Percentiles rank a stretch among this genome's conserved stretches.
phyloP scores from a whole-genome alignment of 2,329 filamentous ascomycete genomes.

The Thelonectria olida region DNA sequence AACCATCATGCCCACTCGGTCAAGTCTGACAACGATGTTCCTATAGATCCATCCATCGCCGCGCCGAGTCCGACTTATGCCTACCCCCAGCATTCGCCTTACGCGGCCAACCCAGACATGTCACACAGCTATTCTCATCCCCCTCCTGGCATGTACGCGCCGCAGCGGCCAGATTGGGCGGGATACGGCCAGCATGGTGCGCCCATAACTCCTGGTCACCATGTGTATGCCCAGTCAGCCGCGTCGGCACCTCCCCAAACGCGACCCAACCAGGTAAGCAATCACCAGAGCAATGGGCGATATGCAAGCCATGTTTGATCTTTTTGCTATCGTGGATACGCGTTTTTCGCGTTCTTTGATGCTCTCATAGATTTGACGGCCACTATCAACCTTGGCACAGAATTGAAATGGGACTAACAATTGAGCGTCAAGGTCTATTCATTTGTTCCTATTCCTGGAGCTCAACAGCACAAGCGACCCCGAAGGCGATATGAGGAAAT shows the following conservation, averaged over 20 bases:
- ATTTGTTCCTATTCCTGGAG: constrained; percentile 95
- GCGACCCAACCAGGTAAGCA: constrained; percentile 69
- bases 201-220: constrained; percentile 61
- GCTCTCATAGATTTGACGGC: too few relatives aligned
- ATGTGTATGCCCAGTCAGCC: constrained; percentile 65
- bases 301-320: neutral
- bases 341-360: too few relatives aligned
- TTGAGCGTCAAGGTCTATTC: constrained; percentile 80
- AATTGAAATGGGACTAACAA: neutral
- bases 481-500: constrained; percentile 96
- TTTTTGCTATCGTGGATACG: neutral
- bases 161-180: constrained; percentile 78
- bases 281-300: neutral
- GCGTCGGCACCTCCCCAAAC: constrained; percentile 64
- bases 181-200: constrained; percentile 68
- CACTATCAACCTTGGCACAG: neutral
- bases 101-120: constrained; percentile 87
- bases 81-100: constrained; percentile 85
- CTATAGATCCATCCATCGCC: constrained; percentile 99
- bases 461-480: constrained; percentile 96
- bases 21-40: constrained; percentile 96
- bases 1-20: constrained; percentile 80
- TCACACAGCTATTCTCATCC: constrained; percentile 76
- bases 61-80: constrained; percentile 92
- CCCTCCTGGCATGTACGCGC: constrained; percentile 71